Percentiles rank a stretch among this genome's conserved stretches.
phyloP scores from a whole-genome alignment of 192 early-diverging fungal species.

The Thamnidium elegans region DNA sequence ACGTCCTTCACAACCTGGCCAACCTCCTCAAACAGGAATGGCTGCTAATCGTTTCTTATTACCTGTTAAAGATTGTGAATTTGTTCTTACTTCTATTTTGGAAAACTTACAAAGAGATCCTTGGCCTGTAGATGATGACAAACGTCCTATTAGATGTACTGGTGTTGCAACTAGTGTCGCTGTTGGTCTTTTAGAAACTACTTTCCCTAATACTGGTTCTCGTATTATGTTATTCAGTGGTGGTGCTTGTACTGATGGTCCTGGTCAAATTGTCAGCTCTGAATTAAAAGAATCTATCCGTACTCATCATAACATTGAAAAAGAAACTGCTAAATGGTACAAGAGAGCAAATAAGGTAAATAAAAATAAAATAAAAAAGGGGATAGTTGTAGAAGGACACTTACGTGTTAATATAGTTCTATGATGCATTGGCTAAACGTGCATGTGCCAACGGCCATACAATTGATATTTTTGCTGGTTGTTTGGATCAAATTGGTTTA shows the following conservation, averaged over 20 bases:
- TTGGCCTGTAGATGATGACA: conserved; percentile 89
- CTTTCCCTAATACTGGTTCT: conserved; percentile 88
- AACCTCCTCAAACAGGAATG: conserved; percentile 34
- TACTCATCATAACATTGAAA: conserved; percentile 96
- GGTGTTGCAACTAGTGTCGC: conserved; percentile 94
- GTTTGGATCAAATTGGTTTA: conserved; percentile 94
- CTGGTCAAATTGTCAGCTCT: conserved; percentile 90
- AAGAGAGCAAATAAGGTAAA: conserved; percentile 86
- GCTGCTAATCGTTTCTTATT: conserved; percentile 81
- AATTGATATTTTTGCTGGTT: conserved; percentile 98
- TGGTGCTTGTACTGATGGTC: conserved; percentile 92
- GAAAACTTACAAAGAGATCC: conserved; percentile 98
- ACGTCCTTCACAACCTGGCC: conserved; percentile 20
- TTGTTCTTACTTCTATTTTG: conserved; percentile 88
- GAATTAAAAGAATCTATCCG: conserved; percentile 93
- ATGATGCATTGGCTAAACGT: conserved; percentile 86
- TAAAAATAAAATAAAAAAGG: not conserved
- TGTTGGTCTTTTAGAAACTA: conserved; percentile 86
- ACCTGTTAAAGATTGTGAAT: conserved; percentile 94
- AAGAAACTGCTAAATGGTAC: conserved; percentile 88
- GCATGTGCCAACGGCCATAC: conserved; percentile 84
- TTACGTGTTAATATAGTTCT: conserved; percentile 62
- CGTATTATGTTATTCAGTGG: conserved; percentile 92
- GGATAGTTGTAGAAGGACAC: not conserved
- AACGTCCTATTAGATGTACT: conserved; percentile 89